Percentiles rank a stretch among this genome's conserved stretches.
Conservation (phyloP, 768 basidiomycete species). For the Kondoa subrosea region DNA sequence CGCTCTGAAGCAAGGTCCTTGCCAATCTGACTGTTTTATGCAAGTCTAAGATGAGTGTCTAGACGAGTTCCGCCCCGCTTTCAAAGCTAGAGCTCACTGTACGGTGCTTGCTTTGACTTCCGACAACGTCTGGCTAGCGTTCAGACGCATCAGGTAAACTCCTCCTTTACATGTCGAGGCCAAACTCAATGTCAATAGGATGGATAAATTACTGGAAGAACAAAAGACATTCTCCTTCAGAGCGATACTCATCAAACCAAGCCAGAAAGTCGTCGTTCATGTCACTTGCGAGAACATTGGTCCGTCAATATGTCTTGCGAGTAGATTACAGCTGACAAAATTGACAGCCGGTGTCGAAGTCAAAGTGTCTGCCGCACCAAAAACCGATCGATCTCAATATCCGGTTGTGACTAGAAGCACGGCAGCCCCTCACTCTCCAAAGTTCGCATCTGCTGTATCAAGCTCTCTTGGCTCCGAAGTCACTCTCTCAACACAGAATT, state of each 20-base stretch:
- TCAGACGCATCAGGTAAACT: not conserved
- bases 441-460: no score
- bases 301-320: not conserved
- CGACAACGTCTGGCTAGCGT: conserved; percentile 24
- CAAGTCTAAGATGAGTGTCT: no score
- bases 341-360: not conserved
- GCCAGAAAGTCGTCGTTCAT: conserved; percentile 21
- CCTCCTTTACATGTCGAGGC: no score
- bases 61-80: conserved; percentile 11
- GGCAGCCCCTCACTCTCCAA: not conserved
- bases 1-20: conserved; percentile 12
- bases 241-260: conserved; percentile 22
- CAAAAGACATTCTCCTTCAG: conserved; percentile 17
- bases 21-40: not conserved
- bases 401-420: not conserved
- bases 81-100: conserved; percentile 8
- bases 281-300: conserved; percentile 23
- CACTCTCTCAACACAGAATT: no score
- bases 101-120: conserved; percentile 13
- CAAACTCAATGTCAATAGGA: conserved; percentile 8
- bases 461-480: no score
- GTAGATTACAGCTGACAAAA: not conserved
- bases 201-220: conserved; percentile 2
- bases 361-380: not conserved
- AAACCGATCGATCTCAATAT: conserved; percentile 16